These are phyloP conservation scores for Helichrysum umbraculigerum DNA, from an alignment of 129 eudicot genomes.

Conservation along the genomic window DNA sequence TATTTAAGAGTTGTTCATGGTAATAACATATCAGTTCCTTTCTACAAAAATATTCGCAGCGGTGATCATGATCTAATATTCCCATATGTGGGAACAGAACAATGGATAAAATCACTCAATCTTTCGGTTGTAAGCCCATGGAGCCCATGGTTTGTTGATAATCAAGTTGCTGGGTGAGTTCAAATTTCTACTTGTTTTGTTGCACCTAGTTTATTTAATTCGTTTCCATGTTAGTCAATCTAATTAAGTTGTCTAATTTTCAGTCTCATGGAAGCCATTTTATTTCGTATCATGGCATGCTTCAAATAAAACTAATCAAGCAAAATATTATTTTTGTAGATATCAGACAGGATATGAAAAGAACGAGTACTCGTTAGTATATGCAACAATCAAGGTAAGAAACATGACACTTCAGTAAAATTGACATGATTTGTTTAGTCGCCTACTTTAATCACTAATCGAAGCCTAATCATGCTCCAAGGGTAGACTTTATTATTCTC, in stretches of 20 bases:
- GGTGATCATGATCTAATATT: constrained; percentile 42
- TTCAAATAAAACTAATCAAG: background rate
- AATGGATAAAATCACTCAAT: constrained; percentile 31
- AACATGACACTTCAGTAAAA: background rate
- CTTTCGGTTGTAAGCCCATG: constrained; percentile 19
- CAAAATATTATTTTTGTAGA: constrained; percentile 2
- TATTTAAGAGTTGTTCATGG: too few relatives aligned
- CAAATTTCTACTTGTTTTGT: too few relatives aligned
- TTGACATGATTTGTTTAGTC: too few relatives aligned
- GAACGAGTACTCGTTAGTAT: constrained; percentile 8
- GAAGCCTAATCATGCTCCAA: too few relatives aligned
- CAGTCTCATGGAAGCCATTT: too few relatives aligned
- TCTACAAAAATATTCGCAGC: background rate
- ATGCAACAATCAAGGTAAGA: constrained; percentile 22
- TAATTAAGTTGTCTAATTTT: too few relatives aligned
- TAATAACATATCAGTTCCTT: too few relatives aligned
- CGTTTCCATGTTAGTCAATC: background rate
- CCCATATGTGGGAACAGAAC: constrained; percentile 27
- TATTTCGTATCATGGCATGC: background rate
- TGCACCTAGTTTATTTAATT: too few relatives aligned
- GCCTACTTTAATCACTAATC: too few relatives aligned
- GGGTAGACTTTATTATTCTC: too few relatives aligned
- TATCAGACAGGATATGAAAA: constrained; percentile 5
- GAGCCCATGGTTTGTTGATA: constrained; percentile 28
- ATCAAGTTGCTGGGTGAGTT: constrained; percentile 33